These are phyloP conservation scores for Erysimum pusillum DNA, from an alignment of 441 rosid species.

Conservation along the genomic window DNA sequence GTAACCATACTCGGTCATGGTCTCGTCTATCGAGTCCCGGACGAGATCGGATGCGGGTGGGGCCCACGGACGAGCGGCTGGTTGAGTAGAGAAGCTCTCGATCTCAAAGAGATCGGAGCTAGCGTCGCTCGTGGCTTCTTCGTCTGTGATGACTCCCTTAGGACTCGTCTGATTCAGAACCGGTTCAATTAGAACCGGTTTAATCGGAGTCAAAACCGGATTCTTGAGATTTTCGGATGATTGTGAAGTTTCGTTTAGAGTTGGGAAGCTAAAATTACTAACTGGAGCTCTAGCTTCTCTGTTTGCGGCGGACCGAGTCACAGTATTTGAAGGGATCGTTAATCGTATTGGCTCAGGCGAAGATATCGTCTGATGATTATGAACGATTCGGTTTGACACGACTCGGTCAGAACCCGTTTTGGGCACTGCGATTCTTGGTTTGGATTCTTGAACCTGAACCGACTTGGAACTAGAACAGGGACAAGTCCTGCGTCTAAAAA, in stretches of 20 bases:
- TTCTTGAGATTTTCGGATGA: slow-evolving; percentile 37
- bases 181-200: slow-evolving; percentile 20
- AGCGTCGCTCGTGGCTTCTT: slow-evolving; percentile 76
- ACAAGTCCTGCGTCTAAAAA: slow-evolving; percentile 66
- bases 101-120: slow-evolving; percentile 96
- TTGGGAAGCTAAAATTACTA: slow-evolving; percentile 37
- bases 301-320: slow-evolving; percentile 28
- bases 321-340: slow-evolving; percentile 48
- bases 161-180: slow-evolving; percentile 36
- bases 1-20: slow-evolving; percentile 59
- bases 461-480: slow-evolving; percentile 88
- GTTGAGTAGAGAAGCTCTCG: slow-evolving; percentile 88
- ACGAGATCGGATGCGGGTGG: slow-evolving; percentile 10
- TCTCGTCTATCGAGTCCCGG: slow-evolving; percentile 43
- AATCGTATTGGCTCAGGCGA: slow-evolving; percentile 41
- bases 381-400: slow-evolving; percentile 22
- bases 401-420: slow-evolving; percentile 47
- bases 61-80: slow-evolving; percentile 45
- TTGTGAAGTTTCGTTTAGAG: slow-evolving; percentile 41
- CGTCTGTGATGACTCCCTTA: slow-evolving; percentile 64
- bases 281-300: slow-evolving; percentile 37
- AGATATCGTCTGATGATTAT: slow-evolving; percentile 36
- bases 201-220: slow-evolving; percentile 19
- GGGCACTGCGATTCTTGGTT: slow-evolving; percentile 44
- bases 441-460: slow-evolving; percentile 71